Evolutionary conservation across 2,329 filamentous ascomycete species (phyloP).

Genomic region (Xylariaceae sp.): DNA sequence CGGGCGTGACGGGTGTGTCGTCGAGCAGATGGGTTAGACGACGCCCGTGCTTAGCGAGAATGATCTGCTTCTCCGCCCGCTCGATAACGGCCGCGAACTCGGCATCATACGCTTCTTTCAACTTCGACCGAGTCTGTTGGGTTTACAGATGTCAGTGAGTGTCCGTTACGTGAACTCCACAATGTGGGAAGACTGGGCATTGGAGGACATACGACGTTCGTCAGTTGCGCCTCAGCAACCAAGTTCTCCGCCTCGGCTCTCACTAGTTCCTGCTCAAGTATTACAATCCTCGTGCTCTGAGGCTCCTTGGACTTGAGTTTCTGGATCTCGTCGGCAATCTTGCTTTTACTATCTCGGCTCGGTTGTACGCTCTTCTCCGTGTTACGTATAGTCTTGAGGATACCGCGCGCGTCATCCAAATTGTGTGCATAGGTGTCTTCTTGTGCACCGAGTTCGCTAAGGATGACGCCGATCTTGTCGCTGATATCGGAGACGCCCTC

Average conservation of each 20-base stretch:
- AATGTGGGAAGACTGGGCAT: background rate
- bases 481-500: conserved; percentile 84
- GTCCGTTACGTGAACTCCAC: background rate
- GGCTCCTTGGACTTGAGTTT: conserved; percentile 91
- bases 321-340: conserved; percentile 89
- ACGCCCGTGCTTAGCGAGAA: conserved; percentile 86
- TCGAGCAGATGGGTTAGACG: conserved; percentile 82
- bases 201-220: conserved; percentile 70
- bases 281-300: conserved; percentile 72
- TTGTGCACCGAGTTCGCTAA: conserved; percentile 90
- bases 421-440: conserved; percentile 84
- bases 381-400: conserved; percentile 90
- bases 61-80: conserved; percentile 93
- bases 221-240: conserved; percentile 93
- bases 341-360: conserved; percentile 78
- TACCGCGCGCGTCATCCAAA: conserved; percentile 75
- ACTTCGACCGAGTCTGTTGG: conserved; percentile 81
- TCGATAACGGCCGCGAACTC: conserved; percentile 91
- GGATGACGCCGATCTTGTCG: conserved; percentile 90
- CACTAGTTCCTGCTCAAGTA: conserved; percentile 93
- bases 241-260: conserved; percentile 92
- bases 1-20: conserved; percentile 83
- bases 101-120: conserved; percentile 89
- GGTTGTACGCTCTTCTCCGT: conserved; percentile 95
- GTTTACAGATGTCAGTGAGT: background rate